Base-by-base conservation (phyloP, 1,284 basidiomycete genomes). In the Neotropicomus parvogracilis region DNA sequence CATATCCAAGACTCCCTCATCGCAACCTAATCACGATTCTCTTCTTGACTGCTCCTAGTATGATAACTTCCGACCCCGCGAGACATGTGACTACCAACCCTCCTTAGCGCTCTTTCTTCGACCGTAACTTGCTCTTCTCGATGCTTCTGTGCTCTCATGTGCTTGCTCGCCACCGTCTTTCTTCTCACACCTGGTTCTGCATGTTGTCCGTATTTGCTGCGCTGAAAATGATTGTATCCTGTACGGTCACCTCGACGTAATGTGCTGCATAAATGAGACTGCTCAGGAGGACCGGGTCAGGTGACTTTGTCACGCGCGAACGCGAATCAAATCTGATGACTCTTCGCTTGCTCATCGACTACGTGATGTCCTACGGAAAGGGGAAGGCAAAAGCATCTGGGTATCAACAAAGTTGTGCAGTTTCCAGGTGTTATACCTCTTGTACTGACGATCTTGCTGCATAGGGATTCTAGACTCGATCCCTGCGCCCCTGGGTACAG, bases 211-310 rank as follows among this genome's bases (percentile, higher is more conserved):
- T 69, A 57, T 58, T 52, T 66, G 48, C 54, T 52, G 19, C 54
- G 24, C 42, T 48, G 34, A 54, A 65, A 68, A 55, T 53, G 66
- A 66, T 64, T 68, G 65, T 68, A 65, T 51, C 12, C 20, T 54
- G 53, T 62, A 50, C 59, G 54, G 54, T 64, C 64, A 41, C 39
- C 19, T 39, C 38, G 26, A 37, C 41, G 40, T 49, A 31, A 40
- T 33, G 14, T 36, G 19, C 9, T 11, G 3, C 3, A 4, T 5
- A 14, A 6, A 26, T 10, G n/a, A n/a, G n/a, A n/a, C n/a, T n/a
- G n/a, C n/a, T n/a, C n/a, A n/a, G n/a, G n/a, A n/a, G n/a, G n/a
- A n/a, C n/a, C n/a, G 8, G 29, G 32, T 38, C 61, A 55, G n/a
- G 49, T 66, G 58, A 57, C 28, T 1, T 5, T 8, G 29, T 54